Evolutionary conservation across 2,329 filamentous ascomycete species (phyloP).

Genomic region (Microdochium trichocladiopsis): DNA sequence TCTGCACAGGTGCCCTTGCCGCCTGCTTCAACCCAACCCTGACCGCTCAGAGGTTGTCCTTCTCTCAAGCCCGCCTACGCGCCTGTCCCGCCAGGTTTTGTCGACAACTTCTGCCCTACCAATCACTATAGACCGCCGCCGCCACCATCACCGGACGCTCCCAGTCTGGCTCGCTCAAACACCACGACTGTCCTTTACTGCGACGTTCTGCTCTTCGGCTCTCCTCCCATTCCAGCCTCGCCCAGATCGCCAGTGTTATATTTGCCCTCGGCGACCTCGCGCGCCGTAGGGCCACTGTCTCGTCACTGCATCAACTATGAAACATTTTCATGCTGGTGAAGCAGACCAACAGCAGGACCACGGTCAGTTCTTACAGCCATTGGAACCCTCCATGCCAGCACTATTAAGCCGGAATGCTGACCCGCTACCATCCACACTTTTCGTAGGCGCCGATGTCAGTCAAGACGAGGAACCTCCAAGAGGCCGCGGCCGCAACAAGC

Average conservation of each 20-base stretch:
- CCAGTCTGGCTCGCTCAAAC: too few relatives aligned
- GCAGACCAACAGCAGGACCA: conserved; percentile 24
- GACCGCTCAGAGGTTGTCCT: too few relatives aligned
- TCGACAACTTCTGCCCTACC: too few relatives aligned
- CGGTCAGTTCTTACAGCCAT: conserved; percentile 24
- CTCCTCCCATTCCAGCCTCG: not conserved
- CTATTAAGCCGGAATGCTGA: conserved; percentile 2
- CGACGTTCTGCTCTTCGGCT: not conserved
- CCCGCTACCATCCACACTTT: conserved; percentile 9
- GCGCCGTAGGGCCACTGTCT: not conserved
- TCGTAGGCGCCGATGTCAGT: conserved; percentile 15
- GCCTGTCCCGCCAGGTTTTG: too few relatives aligned
- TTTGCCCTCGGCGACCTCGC: not conserved
- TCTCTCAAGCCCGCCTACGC: too few relatives aligned
- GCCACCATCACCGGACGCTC: too few relatives aligned
- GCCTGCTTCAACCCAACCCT: not conserved
- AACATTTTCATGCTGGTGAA: conserved; percentile 30
- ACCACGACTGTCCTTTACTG: not conserved
- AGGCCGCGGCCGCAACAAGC: conserved; percentile 28
- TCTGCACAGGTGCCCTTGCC: not conserved
- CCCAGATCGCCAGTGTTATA: not conserved
- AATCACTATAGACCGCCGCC: too few relatives aligned
- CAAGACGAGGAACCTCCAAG: conserved; percentile 28
- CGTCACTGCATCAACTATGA: conserved; percentile 30
- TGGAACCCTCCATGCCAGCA: conserved; percentile 2